Evolutionary conservation across 805 yeast genomes (phyloP), one percentile per base, ranked within the genome.

Genomic region (Spathaspora passalidarum): DNA sequence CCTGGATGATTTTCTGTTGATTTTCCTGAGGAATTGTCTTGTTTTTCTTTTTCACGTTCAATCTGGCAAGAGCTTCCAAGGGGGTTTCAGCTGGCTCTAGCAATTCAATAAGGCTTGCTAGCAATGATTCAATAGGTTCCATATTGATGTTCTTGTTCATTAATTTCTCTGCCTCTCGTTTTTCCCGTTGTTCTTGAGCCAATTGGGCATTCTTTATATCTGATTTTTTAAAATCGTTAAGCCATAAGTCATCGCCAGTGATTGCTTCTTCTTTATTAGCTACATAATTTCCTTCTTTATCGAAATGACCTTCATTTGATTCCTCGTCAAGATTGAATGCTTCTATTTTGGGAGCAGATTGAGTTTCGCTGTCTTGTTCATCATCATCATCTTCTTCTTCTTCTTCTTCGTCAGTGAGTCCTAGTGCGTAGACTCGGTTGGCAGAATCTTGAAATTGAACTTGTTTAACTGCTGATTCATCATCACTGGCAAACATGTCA

Each of bases 261-360:
- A 54, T 60, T 4, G 59, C 65, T 9, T 63, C 63, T 2, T 66
- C 66, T 2, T 69, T 72, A 13, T 64, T 62, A 20, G 75, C 64
- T 16, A 80, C 64, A 52, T 68, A 84, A 52, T 81, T 82, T 1
- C 89, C 88, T 34, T 76, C 78, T 32, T 64, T 70, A 52, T 84
- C 89, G 56, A 82, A 81, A 2, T 60, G 60, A 2, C 90, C 92
- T 39, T 76, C 80, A 44, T 74, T 74, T 37, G 68, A 61, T 53
- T 86, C 92, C 16, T 77, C 68, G 19, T 73, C 61, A 38, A 86
- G 60, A 57, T 79, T 75, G 62, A 86, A 86, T 0, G 86, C 78
- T 48, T 86, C 91, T 2, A 86, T 48, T 49, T 76, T 75, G 1
- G 82, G 69, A 21, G 57, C 66, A 21, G 41, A 42, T 34, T 51